Percentiles rank a stretch among this genome's conserved stretches.
Evolutionary conservation across 106 monocot species (phyloP).

Genomic region (Vanilla planifolia): DNA sequence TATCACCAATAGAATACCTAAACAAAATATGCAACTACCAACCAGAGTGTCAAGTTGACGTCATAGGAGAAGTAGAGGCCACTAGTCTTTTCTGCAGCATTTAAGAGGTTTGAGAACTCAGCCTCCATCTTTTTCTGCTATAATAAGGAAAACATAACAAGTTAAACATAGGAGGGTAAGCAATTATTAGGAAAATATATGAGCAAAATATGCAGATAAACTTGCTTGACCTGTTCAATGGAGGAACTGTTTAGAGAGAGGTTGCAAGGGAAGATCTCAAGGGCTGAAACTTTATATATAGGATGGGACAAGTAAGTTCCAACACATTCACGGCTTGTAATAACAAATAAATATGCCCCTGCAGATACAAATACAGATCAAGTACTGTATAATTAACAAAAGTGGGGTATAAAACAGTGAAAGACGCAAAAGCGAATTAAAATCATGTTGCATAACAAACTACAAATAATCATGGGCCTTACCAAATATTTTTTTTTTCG

Average conservation of each 20-base stretch:
- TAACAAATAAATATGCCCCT: slow-evolving; percentile 74
- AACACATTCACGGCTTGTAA: slow-evolving; percentile 65
- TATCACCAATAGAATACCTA: no score
- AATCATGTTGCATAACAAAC: neutral
- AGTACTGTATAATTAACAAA: no score
- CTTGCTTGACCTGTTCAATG: slow-evolving; percentile 34
- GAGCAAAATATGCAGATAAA: neutral
- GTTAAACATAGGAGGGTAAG: neutral
- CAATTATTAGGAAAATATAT: neutral
- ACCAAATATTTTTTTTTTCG: no score
- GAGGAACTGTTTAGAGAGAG: slow-evolving; percentile 50
- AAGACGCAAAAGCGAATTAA: neutral
- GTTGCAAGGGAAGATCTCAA: slow-evolving; percentile 82
- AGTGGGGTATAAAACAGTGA: neutral
- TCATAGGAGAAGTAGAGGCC: slow-evolving; percentile 99
- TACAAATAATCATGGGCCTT: neutral
- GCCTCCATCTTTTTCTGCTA: slow-evolving; percentile 83
- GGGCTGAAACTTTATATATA: slow-evolving; percentile 59
- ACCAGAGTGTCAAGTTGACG: slow-evolving; percentile 91
- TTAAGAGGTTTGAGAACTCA: slow-evolving; percentile 72
- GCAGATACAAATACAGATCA: no score
- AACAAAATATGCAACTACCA: slow-evolving; percentile 8
- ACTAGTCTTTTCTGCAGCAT: slow-evolving; percentile 61
- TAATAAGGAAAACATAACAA: slow-evolving; percentile 4
- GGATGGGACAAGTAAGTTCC: slow-evolving; percentile 85